phyloP scores from a whole-genome alignment of 2,329 filamentous ascomycete species.

The Colletotrichum abscissum region DNA sequence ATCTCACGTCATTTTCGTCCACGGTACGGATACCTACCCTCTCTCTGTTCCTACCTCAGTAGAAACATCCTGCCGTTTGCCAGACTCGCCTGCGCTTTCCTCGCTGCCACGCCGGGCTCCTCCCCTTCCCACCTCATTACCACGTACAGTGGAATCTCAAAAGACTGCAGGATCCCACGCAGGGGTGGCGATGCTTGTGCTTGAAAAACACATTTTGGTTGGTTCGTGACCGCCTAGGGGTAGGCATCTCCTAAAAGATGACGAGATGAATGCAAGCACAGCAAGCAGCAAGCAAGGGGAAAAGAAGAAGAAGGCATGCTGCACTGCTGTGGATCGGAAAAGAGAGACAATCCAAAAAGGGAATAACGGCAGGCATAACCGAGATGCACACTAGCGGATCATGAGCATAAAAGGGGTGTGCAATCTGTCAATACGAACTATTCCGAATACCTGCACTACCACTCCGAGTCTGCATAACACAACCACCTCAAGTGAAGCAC shows the following conservation, averaged over 20 bases:
- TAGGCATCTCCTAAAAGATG: background rate
- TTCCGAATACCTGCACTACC: background rate
- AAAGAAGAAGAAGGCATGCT: background rate
- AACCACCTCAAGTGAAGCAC: background rate
- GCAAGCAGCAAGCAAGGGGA: background rate
- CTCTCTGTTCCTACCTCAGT: too few relatives aligned
- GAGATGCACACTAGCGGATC: background rate
- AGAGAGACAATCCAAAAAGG: background rate
- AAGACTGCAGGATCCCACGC: background rate
- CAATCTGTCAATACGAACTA: slow-evolving; percentile 9
- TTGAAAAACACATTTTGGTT: background rate
- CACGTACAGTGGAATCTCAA: background rate
- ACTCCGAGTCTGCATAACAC: background rate
- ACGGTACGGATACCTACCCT: too few relatives aligned
- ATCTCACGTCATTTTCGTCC: too few relatives aligned
- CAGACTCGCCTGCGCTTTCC: background rate
- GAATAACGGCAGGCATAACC: background rate
- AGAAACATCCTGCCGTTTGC: background rate
- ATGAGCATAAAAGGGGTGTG: background rate
- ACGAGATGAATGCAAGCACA: background rate
- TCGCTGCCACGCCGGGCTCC: background rate
- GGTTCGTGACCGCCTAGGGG: background rate
- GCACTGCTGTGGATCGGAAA: background rate
- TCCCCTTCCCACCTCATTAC: background rate
- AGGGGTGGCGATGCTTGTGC: slow-evolving; percentile 20